Evolutionary conservation across 305 asterid species (phyloP), one percentile per base, ranked within the genome.

Genomic region (Fraxinus nigra): DNA sequence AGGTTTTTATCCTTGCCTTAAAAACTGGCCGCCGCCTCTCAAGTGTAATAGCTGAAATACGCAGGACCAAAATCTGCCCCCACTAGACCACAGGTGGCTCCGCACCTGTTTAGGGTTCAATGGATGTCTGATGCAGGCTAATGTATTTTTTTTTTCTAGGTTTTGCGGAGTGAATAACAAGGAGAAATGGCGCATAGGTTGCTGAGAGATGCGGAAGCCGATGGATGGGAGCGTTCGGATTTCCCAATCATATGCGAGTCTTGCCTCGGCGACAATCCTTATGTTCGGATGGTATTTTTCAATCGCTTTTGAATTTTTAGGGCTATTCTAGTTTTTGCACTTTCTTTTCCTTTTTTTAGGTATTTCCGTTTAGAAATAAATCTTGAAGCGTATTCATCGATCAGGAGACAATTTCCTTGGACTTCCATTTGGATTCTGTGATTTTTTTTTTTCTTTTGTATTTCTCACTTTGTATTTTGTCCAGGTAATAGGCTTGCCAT

Each of bases 171-270:
- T 32, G 75, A 70, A 7, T 43, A 65, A 78, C 48, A 78, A 87
- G 76, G 82, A 67, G 65, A 74, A 80, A 95, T 95, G 99, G 99
- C 97, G 6, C 99, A 94, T 85, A 89, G 99, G 85, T 86, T 95
- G 78, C 86, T 95, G 84, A 89, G 98, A 82, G 93, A 95, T 83
- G 97, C 85, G 4, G 99, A 92, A 86, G 95, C 97, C 5, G 99
- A 95, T 88, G 99, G 98, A 38, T 95, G 98, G 98, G 99, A 94
- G 84, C 89, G 97, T 38, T 89, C 99, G 20, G 98, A 95, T 81
- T 95, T 94, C 80, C 98, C 98, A 1, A 92, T 95, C 79, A 93
- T 95, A 13, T 95, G 99, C 46, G 98, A 92, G 85, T 94, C 98
- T 5, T 95, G 99, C 85, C 97, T 95, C 5, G 98, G 99, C 2